Percentiles rank a stretch among this genome's conserved stretches.
Conservation (phyloP, 2,329 filamentous ascomycete species). For the Fusarium anguioides region DNA sequence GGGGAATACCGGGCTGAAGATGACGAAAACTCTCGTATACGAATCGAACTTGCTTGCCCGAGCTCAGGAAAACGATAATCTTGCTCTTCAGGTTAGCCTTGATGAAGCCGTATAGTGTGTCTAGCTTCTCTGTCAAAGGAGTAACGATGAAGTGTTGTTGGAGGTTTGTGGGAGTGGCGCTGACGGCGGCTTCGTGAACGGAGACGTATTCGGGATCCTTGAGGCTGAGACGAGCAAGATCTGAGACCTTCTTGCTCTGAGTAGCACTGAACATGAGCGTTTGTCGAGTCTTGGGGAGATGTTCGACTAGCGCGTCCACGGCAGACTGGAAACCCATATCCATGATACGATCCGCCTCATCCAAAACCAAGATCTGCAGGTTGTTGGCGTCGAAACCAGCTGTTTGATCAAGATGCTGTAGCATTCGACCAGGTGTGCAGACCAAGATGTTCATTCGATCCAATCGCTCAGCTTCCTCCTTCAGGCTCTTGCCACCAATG, state of each 20-base stretch:
- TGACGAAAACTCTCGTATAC: constrained; percentile 94
- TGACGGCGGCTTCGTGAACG: constrained; percentile 84
- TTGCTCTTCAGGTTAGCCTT: constrained; percentile 91
- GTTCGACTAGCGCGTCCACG: constrained; percentile 92
- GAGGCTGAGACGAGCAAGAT: constrained; percentile 87
- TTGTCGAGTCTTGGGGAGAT: constrained; percentile 85
- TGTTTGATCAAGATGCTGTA: constrained; percentile 96
- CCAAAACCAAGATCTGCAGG: constrained; percentile 90
- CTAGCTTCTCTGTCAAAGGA: constrained; percentile 86
- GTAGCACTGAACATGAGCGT: constrained; percentile 96
- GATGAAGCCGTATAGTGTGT: constrained; percentile 93
- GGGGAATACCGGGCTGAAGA: constrained; percentile 90
- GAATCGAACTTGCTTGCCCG: constrained; percentile 95
- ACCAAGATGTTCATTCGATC: constrained; percentile 96
- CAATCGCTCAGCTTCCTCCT: constrained; percentile 86
- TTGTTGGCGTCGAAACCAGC: constrained; percentile 90
- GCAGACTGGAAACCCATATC: constrained; percentile 96
- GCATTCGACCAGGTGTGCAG: constrained; percentile 92
- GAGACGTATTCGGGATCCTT: constrained; percentile 94
- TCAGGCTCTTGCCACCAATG: constrained; percentile 91
- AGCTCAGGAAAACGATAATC: constrained; percentile 94
- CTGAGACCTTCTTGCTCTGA: constrained; percentile 93
- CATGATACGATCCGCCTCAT: constrained; percentile 96
- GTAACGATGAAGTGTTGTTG: constrained; percentile 93
- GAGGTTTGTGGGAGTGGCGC: constrained; percentile 83